These are phyloP conservation scores for Solanum etuberosum DNA, from an alignment of 257 asterid species.

Conservation along the genomic window DNA sequence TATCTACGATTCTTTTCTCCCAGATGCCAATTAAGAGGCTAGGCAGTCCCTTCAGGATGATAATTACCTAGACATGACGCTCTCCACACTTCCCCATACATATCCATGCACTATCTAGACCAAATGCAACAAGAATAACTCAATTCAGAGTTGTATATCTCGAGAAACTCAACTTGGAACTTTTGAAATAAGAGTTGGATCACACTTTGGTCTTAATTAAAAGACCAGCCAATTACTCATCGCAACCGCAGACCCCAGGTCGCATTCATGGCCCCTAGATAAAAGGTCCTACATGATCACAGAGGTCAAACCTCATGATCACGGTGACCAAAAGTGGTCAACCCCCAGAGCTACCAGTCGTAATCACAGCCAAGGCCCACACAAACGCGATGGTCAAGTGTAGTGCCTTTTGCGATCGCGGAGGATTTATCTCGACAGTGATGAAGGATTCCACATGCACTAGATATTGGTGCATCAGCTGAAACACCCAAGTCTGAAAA, in stretches of 20 bases:
- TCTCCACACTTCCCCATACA: neutral
- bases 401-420: fast-evolving
- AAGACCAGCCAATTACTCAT: neutral
- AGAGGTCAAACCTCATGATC: neutral
- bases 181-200: no score
- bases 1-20: no score
- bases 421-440: neutral
- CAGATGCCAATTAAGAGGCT: neutral
- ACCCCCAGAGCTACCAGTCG: neutral
- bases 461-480: neutral
- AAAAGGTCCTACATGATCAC: neutral
- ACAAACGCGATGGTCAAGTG: neutral
- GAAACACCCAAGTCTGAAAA: neutral
- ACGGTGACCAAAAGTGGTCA: neutral
- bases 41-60: neutral
- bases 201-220: neutral
- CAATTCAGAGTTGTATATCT: neutral
- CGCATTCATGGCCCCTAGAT: neutral
- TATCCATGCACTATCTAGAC: neutral
- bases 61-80: neutral
- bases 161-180: neutral
- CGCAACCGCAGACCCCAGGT: neutral
- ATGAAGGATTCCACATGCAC: neutral
- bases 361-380: neutral
- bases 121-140: neutral